phyloP scores from a whole-genome alignment of 495 filamentous ascomycete genomes.

The Pseudevernia furfuracea region DNA sequence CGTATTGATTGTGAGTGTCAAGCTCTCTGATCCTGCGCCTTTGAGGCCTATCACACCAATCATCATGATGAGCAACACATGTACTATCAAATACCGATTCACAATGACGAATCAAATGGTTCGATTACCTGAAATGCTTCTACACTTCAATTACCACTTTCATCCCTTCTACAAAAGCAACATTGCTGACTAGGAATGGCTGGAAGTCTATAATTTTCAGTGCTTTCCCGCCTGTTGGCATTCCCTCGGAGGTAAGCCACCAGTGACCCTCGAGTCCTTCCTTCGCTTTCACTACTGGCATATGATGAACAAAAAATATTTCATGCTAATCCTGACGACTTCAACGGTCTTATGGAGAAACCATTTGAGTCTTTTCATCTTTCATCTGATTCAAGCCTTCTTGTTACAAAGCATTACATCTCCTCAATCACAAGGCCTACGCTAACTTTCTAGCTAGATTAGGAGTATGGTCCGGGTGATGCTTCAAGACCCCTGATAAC shows the following conservation, averaged over 20 bases:
- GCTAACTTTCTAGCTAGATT: slow-evolving; percentile 27
- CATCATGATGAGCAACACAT: slow-evolving; percentile 49
- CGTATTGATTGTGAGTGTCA: slow-evolving; percentile 3
- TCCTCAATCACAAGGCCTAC: not conserved
- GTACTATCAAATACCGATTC: slow-evolving; percentile 63
- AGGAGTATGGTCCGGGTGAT: too few species aligned
- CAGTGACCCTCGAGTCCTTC: not conserved
- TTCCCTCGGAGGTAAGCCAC: not conserved
- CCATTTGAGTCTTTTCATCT: slow-evolving; percentile 84
- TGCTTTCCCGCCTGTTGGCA: not conserved
- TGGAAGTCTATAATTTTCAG: not conserved
- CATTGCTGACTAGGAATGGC: not conserved
- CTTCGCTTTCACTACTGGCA: slow-evolving; percentile 14
- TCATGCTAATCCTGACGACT: slow-evolving; percentile 89
- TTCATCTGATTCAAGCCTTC: slow-evolving; percentile 65
- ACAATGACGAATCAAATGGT: slow-evolving; percentile 45
- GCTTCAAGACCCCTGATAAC: slow-evolving; percentile 9
- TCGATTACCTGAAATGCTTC: slow-evolving; percentile 42
- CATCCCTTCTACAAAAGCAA: not conserved
- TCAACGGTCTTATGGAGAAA: slow-evolving; percentile 57
- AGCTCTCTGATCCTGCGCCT: not conserved
- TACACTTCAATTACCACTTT: not conserved
- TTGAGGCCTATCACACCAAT: not conserved
- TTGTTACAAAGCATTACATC: slow-evolving; percentile 10
- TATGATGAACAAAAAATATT: slow-evolving; percentile 68